phyloP scores from a whole-genome alignment of 2,329 filamentous ascomycete species.

The Emmonsiellopsis sp. region DNA sequence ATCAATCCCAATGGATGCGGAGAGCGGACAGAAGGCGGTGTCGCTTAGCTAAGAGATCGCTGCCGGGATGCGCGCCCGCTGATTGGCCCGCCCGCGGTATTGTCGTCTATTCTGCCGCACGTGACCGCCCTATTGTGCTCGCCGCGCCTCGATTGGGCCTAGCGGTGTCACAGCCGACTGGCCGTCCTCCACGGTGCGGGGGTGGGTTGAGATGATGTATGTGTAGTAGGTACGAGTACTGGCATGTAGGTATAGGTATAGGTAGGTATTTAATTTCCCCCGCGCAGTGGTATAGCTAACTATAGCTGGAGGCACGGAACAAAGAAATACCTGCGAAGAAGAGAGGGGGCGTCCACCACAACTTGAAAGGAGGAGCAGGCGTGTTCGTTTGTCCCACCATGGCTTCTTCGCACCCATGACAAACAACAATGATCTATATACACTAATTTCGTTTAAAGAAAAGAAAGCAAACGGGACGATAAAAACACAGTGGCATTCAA shows the following conservation, averaged over 20 bases:
- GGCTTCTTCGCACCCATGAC: background rate
- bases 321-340: no score
- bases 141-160: background rate
- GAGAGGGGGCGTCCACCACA: no score
- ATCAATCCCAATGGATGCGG: background rate
- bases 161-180: no score
- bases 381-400: background rate
- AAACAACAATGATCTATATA: no score
- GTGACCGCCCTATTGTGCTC: background rate
- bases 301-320: background rate
- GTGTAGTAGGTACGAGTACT: no score
- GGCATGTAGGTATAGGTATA: no score
- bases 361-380: no score
- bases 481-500: background rate
- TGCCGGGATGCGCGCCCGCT: background rate
- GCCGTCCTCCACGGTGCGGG: no score
- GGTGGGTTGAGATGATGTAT: no score
- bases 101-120: background rate
- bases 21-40: background rate
- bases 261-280: no score
- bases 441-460: background rate
- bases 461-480: slow-evolving; percentile 7
- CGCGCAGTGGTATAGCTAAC: no score
- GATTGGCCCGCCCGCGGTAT: background rate
- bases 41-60: background rate